Evolutionary conservation across 176 grass and related monocot species (phyloP).

Genomic region (Pharus latifolius): DNA sequence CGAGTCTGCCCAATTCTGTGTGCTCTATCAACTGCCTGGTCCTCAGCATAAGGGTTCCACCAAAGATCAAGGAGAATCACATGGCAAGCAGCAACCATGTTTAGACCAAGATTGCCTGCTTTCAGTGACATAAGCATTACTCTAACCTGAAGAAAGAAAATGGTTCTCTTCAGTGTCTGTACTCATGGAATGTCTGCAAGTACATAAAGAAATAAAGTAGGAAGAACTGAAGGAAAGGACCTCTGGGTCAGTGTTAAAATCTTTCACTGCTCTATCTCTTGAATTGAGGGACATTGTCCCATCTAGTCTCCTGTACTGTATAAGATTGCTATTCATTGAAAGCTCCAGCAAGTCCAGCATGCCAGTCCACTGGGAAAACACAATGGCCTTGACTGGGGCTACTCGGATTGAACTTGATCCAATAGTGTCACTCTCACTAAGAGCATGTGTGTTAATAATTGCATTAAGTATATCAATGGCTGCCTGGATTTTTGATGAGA

Average conservation of each 20-base stretch:
- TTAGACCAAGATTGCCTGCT: conserved; percentile 84
- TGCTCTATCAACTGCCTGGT: conserved; percentile 83
- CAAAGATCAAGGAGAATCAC: conserved; percentile 96
- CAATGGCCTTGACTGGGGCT: conserved; percentile 77
- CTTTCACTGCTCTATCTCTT: conserved; percentile 79
- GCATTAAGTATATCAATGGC: conserved; percentile 62
- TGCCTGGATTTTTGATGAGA: conserved; percentile 86
- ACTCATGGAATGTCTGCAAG: neutral
- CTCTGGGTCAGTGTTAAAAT: conserved; percentile 97
- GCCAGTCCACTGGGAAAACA: conserved; percentile 99
- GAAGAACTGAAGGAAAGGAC: conserved; percentile 19
- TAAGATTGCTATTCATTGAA: conserved; percentile 66
- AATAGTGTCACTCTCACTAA: conserved; percentile 31
- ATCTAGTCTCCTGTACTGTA: conserved; percentile 95
- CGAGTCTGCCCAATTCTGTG: conserved; percentile 89
- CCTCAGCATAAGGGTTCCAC: conserved; percentile 91
- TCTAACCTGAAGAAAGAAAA: conserved; percentile 51
- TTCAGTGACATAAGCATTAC: conserved; percentile 96
- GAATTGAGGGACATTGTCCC: conserved; percentile 82
- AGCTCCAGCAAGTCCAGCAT: conserved; percentile 90
- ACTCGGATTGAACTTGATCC: conserved; percentile 26
- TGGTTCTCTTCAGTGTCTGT: neutral
- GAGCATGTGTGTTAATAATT: conserved; percentile 35
- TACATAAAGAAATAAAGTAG: neutral
- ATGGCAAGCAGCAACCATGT: conserved; percentile 89